A percentile compares a stretch with the other conserved stretches of the same genome.
These are phyloP conservation scores for Trapa incisa DNA, from an alignment of 345 rosid genomes.

Conservation along the genomic window DNA sequence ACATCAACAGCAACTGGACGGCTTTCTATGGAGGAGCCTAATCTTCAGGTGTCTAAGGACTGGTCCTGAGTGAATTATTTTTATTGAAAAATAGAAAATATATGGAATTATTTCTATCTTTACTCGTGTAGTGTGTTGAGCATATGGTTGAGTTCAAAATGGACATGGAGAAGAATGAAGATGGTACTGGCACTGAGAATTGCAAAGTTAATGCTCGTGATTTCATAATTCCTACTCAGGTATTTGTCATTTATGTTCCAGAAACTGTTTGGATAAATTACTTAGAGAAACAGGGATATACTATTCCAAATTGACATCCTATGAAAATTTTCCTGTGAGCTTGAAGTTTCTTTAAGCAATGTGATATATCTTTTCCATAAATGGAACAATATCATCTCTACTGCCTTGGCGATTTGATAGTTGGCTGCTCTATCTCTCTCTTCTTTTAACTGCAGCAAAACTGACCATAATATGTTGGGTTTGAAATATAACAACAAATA, in stretches of 20 bases:
- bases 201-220: conserved; percentile 76
- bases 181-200: conserved; percentile 21
- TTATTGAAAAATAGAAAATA: neutral
- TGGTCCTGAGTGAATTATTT: too few species aligned
- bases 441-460: neutral
- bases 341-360: neutral
- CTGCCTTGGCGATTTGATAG: neutral
- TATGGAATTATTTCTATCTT: neutral
- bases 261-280: neutral
- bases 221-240: conserved; percentile 84
- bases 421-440: neutral
- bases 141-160: conserved; percentile 59
- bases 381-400: too few species aligned
- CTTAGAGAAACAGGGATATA: neutral
- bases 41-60: conserved; percentile 64
- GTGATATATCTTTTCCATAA: neutral
- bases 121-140: conserved; percentile 73
- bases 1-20: conserved; percentile 96
- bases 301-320: neutral
- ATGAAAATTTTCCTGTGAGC: neutral
- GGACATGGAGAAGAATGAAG: conserved; percentile 31
- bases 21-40: conserved; percentile 97
- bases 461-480: neutral
- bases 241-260: conserved; percentile 18
- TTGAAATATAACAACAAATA: neutral